Conservation (phyloP, 2,329 filamentous ascomycete genomes). For the Microsporum ferrugineum region DNA sequence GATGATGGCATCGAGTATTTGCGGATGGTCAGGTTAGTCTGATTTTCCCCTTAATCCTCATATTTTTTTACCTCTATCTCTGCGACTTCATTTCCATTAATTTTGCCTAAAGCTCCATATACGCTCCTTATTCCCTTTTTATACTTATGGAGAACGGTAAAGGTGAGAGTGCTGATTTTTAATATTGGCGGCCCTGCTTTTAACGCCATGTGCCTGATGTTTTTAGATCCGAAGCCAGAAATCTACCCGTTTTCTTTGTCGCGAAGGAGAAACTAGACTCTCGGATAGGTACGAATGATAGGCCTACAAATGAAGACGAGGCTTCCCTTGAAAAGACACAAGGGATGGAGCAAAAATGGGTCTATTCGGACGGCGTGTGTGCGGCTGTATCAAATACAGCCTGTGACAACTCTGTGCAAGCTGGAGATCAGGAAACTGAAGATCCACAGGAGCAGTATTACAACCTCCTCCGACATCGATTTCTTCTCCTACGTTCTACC, state of each 20-base stretch:
- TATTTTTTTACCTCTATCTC: conserved; percentile 16
- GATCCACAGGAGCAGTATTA: conserved; percentile 57
- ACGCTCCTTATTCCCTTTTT: background rate
- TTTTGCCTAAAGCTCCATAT: background rate
- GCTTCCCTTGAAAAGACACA: background rate
- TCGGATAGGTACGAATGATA: background rate
- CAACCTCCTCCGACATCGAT: conserved; percentile 52
- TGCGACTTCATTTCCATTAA: background rate
- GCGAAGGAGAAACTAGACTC: conserved; percentile 11
- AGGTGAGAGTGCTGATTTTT: background rate
- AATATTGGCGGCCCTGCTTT: background rate
- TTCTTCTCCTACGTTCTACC: conserved; percentile 50
- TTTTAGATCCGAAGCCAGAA: conserved; percentile 16
- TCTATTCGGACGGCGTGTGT: conserved; percentile 70
- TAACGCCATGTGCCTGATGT: conserved; percentile 1
- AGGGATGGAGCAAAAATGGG: conserved; percentile 38
- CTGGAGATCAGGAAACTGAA: conserved; percentile 21
- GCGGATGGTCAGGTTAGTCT: conserved; percentile 54
- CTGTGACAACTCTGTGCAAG: conserved; percentile 23
- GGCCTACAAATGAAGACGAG: background rate
- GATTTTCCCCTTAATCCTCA: conserved; percentile 3
- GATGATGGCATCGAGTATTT: conserved; percentile 60
- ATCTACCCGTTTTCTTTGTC: conserved; percentile 14
- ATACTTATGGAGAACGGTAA: background rate
- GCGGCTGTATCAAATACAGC: conserved; percentile 45